Evolutionary conservation across 1,284 basidiomycete species (phyloP).

Genomic region (Fomitiporia mediterranea): DNA sequence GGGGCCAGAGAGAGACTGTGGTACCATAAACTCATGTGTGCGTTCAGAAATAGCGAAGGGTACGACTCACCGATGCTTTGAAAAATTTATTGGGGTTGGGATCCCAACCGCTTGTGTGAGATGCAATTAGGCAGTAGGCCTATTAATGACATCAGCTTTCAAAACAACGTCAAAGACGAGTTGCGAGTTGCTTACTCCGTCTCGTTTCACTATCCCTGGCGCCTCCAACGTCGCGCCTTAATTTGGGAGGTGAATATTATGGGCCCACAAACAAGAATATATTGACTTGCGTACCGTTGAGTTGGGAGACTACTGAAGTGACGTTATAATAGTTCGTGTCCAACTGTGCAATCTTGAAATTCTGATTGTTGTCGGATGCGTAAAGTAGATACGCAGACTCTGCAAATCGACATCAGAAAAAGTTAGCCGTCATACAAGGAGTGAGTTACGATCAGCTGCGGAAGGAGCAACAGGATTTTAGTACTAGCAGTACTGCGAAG

Average conservation of each 20-base stretch:
- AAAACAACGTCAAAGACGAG: neutral
- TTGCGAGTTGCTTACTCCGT: conserved; percentile 37
- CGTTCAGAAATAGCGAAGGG: neutral
- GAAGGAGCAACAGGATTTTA: conserved; percentile 8
- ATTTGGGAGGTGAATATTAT: neutral
- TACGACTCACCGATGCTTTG: conserved; percentile 39
- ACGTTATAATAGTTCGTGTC: conserved; percentile 57
- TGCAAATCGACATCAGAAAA: neutral
- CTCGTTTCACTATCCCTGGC: conserved; percentile 56
- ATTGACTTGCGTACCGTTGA: too few species aligned
- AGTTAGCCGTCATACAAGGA: neutral
- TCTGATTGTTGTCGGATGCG: conserved; percentile 64
- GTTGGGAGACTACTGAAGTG: conserved; percentile 41
- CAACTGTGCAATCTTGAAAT: conserved; percentile 59
- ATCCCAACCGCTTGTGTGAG: conserved; percentile 56
- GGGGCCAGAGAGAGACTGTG: conserved; percentile 48
- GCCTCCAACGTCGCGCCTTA: conserved; percentile 56
- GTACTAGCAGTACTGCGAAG: neutral
- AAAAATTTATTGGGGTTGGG: conserved; percentile 63
- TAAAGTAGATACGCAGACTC: conserved; percentile 53
- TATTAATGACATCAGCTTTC: conserved; percentile 23
- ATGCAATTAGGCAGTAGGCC: conserved; percentile 57
- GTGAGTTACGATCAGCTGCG: conserved; percentile 38
- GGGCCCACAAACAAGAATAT: conserved; percentile 18
- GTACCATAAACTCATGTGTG: neutral